phyloP scores from a whole-genome alignment of 306 rosid genomes.

The Arachis stenosperma region DNA sequence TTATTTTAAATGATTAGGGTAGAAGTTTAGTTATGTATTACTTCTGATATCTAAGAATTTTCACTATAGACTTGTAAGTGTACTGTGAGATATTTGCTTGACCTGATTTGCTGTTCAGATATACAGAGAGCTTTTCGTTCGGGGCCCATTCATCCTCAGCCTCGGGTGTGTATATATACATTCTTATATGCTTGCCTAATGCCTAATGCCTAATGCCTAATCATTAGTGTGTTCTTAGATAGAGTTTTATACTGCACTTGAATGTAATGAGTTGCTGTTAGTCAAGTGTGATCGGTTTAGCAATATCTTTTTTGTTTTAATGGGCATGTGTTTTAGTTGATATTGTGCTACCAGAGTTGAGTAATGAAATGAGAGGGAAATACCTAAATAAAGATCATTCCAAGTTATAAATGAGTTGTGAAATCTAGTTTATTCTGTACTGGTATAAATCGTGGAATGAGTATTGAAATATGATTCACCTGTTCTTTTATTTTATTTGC shows the following conservation, averaged over 20 bases:
- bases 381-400: background rate
- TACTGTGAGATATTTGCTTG: constrained; percentile 38
- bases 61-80: constrained; percentile 1
- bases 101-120: constrained; percentile 63
- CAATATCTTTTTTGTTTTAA: constrained; percentile 2
- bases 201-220: constrained; percentile 13
- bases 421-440: constrained; percentile 1
- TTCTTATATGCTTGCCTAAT: background rate
- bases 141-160: constrained; percentile 82
- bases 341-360: constrained; percentile 18
- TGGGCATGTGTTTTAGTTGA: constrained; percentile 9
- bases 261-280: constrained; percentile 30
- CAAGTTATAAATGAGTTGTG: constrained; percentile 1
- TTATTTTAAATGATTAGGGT: background rate
- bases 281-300: constrained; percentile 12
- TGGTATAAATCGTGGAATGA: constrained; percentile 9
- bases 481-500: background rate
- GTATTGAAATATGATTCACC: background rate
- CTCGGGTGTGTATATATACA: constrained; percentile 58
- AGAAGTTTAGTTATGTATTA: background rate
- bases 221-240: constrained; percentile 20
- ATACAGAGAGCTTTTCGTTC: constrained; percentile 90
- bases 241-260: constrained; percentile 25
- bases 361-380: too few relatives aligned
- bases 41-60: constrained; percentile 15